Evolutionary conservation across 2,329 filamentous ascomycete species (phyloP).

Genomic region (Fusarium aywerte): DNA sequence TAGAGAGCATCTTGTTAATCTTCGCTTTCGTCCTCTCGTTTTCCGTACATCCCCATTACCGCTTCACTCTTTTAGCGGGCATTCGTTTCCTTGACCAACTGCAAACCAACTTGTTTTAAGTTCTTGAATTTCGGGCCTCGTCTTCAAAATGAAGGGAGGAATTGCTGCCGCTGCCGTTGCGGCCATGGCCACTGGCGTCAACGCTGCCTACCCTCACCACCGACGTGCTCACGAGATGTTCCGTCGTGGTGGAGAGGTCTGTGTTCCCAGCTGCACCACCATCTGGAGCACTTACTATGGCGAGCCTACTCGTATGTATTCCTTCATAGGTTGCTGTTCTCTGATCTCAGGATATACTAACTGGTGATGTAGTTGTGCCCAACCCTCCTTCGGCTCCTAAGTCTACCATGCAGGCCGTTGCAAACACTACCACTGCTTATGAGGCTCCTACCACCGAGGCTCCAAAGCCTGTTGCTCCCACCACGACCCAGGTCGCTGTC

Average conservation of each 20-base stretch:
- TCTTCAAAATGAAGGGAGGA: conserved; percentile 77
- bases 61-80: conserved; percentile 92
- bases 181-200: conserved; percentile 67
- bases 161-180: conserved; percentile 73
- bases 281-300: conserved; percentile 78
- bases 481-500: conserved; percentile 55
- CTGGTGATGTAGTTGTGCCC: conserved; percentile 51
- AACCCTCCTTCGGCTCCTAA: conserved; percentile 49
- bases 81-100: conserved; percentile 65
- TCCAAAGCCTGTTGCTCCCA: conserved; percentile 35
- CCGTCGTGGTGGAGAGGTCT: conserved; percentile 62
- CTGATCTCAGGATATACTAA: conserved; percentile 27
- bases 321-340: not conserved
- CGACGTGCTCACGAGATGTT: conserved; percentile 72
- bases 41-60: conserved; percentile 62
- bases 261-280: conserved; percentile 74
- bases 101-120: conserved; percentile 30
- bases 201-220: conserved; percentile 66
- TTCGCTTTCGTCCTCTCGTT: conserved; percentile 64
- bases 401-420: conserved; percentile 30
- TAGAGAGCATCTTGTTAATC: conserved; percentile 57
- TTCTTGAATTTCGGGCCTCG: conserved; percentile 43
- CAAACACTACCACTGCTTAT: conserved; percentile 22
- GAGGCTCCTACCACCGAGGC: conserved; percentile 21
- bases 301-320: conserved; percentile 69